These are phyloP conservation scores for Magnolia sinica DNA, from an alignment of 164 flowering plant species.

Conservation along the genomic window DNA sequence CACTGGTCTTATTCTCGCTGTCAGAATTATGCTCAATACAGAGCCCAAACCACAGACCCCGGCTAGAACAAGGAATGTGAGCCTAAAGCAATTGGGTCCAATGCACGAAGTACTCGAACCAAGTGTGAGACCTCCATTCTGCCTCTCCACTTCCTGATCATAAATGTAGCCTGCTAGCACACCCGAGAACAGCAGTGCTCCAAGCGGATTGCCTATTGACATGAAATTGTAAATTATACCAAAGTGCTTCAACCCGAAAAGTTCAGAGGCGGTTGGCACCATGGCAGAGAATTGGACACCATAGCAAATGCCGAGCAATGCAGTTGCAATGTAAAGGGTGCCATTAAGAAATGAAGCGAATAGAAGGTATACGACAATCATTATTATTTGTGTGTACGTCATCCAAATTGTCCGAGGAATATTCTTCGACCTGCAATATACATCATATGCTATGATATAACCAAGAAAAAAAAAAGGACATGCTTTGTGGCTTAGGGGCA, in stretches of 20 bases:
- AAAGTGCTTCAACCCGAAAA: conserved; percentile 79
- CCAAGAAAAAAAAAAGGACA: no score
- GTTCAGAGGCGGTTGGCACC: conserved; percentile 87
- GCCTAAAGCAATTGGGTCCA: conserved; percentile 70
- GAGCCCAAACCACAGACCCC: conserved; percentile 60
- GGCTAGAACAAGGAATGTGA: conserved; percentile 66
- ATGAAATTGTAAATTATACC: conserved; percentile 70
- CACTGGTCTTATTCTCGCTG: conserved; percentile 61
- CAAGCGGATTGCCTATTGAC: conserved; percentile 69
- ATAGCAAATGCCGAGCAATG: conserved; percentile 78
- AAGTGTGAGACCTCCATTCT: conserved; percentile 29
- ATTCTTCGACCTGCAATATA: conserved; percentile 50
- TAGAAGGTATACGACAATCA: conserved; percentile 59
- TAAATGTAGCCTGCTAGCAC: conserved; percentile 70
- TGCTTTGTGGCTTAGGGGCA: no score
- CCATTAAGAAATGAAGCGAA: conserved; percentile 66
- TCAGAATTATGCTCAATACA: conserved; percentile 51
- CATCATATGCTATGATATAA: neutral
- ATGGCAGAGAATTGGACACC: conserved; percentile 76
- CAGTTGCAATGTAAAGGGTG: conserved; percentile 64
- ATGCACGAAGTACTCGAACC: conserved; percentile 39
- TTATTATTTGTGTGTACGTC: conserved; percentile 58
- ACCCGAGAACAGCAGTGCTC: conserved; percentile 76
- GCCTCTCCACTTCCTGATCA: conserved; percentile 65
- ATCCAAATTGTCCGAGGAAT: conserved; percentile 76